A percentile compares a stretch with the other conserved stretches of the same genome.
phyloP scores from a whole-genome alignment of 768 basidiomycete species.

The Pulveroboletus sp. region DNA sequence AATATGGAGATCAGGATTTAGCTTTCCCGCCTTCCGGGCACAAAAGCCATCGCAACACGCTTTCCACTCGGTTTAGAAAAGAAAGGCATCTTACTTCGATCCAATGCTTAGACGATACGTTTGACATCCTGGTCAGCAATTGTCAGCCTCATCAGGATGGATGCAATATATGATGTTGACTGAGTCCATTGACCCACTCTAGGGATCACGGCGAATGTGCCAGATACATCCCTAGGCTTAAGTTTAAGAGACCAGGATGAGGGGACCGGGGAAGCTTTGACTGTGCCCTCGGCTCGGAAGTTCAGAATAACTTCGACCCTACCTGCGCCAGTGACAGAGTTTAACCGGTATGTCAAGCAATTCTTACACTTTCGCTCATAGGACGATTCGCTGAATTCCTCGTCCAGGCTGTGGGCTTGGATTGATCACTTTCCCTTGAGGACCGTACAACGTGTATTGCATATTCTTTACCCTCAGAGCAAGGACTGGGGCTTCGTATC shows the following conservation, averaged over 20 bases:
- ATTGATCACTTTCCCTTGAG: conserved; percentile 31
- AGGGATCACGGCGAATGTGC: conserved; percentile 30
- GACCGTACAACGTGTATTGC: conserved; percentile 36
- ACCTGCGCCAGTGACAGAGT: conserved; percentile 30
- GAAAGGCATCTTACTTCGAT: conserved; percentile 31
- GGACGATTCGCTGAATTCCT: background rate
- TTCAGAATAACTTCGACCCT: conserved; percentile 24
- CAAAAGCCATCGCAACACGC: conserved; percentile 34
- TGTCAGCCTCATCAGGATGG: conserved; percentile 18
- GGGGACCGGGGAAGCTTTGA: conserved; percentile 25
- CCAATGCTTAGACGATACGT: conserved; percentile 21
- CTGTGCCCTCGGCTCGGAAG: conserved; percentile 29
- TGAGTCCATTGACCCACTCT: background rate
- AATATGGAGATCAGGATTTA: conserved; percentile 20
- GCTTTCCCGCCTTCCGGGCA: conserved; percentile 23
- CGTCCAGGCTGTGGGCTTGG: conserved; percentile 28
- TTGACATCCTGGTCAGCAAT: conserved; percentile 27
- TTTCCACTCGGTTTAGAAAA: conserved; percentile 31
- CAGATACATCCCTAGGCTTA: conserved; percentile 25
- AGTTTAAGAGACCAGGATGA: conserved; percentile 23
- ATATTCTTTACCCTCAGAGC: conserved; percentile 41
- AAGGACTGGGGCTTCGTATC: conserved; percentile 40
- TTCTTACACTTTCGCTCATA: background rate
- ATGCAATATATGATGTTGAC: background rate
- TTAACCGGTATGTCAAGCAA: conserved; percentile 23